Conservation (phyloP, 257 asterid genomes). For the Agastache rugosa region DNA sequence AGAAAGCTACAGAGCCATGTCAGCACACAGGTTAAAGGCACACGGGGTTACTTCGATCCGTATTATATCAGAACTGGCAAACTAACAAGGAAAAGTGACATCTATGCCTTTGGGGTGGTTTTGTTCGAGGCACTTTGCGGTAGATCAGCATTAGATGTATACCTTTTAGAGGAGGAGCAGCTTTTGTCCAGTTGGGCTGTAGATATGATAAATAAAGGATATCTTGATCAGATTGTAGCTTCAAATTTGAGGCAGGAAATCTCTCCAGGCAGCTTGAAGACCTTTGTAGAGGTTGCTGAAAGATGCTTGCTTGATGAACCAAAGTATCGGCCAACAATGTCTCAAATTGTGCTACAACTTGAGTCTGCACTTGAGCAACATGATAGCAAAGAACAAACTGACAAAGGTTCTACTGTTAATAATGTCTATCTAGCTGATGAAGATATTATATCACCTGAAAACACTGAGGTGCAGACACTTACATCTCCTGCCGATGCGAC, state of each 20-base stretch:
- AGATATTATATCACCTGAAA: no score
- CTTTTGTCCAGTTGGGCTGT: neutral
- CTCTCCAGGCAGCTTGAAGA: neutral
- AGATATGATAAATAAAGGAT: neutral
- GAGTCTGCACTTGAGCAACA: neutral
- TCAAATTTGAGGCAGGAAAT: neutral
- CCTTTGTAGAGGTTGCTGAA: neutral
- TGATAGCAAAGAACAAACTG: no score
- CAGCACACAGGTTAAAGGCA: constrained; percentile 60
- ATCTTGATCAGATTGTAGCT: neutral
- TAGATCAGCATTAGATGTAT: neutral
- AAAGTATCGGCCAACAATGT: neutral
- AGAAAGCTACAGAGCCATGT: constrained; percentile 48
- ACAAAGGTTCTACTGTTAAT: no score
- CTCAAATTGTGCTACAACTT: neutral
- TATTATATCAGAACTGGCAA: constrained; percentile 45
- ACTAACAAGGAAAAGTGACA: constrained; percentile 57
- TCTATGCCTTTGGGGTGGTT: neutral
- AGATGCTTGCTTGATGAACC: neutral
- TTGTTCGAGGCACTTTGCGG: neutral
- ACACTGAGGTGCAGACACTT: no score
- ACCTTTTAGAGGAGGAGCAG: neutral
- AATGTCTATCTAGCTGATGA: no score
- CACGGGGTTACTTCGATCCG: constrained; percentile 65
- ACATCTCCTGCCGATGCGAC: no score